Percentiles rank a stretch among this genome's conserved stretches.
Evolutionary conservation across 139 green algal genomes (phyloP).

Genomic region (Chlorella vulgaris): DNA sequence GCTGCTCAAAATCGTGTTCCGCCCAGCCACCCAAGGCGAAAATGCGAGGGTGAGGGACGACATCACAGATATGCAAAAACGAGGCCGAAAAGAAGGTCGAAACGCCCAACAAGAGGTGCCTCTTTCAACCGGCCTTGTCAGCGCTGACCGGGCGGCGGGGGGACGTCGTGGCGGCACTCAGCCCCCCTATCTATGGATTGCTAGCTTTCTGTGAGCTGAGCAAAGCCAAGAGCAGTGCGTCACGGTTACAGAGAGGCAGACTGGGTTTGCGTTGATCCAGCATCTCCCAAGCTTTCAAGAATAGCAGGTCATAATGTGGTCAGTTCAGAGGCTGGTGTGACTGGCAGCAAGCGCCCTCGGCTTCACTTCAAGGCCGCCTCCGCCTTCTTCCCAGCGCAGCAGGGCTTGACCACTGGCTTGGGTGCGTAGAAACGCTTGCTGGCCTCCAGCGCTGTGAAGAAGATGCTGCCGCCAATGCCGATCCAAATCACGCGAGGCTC

Average conservation of each 20-base stretch:
- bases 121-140: background rate
- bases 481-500: slow-evolving; percentile 97
- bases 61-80: background rate
- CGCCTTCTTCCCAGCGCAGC: slow-evolving; percentile 27
- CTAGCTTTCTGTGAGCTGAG: too few species aligned
- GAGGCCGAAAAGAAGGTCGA: background rate
- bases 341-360: too few species aligned
- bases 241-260: too few species aligned
- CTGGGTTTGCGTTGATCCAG: too few species aligned
- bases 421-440: slow-evolving; percentile 65
- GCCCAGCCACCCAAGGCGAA: background rate
- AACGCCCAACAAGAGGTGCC: background rate
- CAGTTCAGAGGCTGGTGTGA: background rate
- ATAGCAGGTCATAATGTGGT: background rate
- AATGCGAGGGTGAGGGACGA: background rate
- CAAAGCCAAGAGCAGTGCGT: too few species aligned
- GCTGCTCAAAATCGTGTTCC: background rate
- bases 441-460: slow-evolving; percentile 84
- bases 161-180: background rate
- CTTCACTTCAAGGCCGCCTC: background rate
- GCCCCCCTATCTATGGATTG: too few species aligned
- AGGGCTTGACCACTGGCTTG: slow-evolving; percentile 30
- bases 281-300: too few species aligned
- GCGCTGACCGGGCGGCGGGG: background rate
- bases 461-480: slow-evolving; percentile 90